These are phyloP conservation scores for Alternaria conjuncta DNA, from an alignment of 2,329 filamentous ascomycete species.

Conservation along the genomic window DNA sequence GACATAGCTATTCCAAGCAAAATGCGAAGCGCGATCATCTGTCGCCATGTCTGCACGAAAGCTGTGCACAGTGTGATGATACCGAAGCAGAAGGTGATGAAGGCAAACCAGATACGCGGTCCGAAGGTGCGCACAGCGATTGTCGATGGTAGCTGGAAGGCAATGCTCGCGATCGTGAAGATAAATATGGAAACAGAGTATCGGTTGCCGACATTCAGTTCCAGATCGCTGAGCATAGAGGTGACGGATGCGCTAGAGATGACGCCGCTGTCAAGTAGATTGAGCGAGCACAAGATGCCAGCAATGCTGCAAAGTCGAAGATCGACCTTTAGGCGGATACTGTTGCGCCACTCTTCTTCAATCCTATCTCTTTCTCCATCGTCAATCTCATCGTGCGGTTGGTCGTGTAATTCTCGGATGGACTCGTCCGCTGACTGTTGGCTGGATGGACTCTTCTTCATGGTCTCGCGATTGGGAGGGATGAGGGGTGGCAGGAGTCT, in stretches of 20 bases:
- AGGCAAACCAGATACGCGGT: conserved; percentile 67
- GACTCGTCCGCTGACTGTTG: conserved; percentile 20
- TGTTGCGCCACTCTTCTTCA: conserved; percentile 50
- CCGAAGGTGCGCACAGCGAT: conserved; percentile 70
- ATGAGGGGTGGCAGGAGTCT: neutral
- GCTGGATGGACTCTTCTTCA: conserved; percentile 23
- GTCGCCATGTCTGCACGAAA: conserved; percentile 70
- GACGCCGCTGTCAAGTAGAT: conserved; percentile 73
- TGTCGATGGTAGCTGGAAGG: conserved; percentile 72
- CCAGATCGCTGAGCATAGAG: conserved; percentile 69
- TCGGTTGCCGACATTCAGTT: conserved; percentile 65
- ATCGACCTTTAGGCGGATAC: conserved; percentile 68
- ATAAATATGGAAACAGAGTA: conserved; percentile 76
- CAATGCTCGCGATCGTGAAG: conserved; percentile 72
- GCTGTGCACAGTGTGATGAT: conserved; percentile 72
- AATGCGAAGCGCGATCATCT: conserved; percentile 72
- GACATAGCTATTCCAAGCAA: conserved; percentile 69
- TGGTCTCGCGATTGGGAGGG: conserved; percentile 5
- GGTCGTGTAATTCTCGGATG: conserved; percentile 21
- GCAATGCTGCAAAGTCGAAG: conserved; percentile 73
- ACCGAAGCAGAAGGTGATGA: conserved; percentile 67
- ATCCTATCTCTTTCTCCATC: conserved; percentile 11
- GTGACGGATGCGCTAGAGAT: conserved; percentile 74
- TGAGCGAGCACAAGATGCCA: conserved; percentile 72
- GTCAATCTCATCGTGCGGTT: conserved; percentile 10